These are phyloP conservation scores for Cladosporium sp. DNA, from an alignment of 2,329 filamentous ascomycete species.

Conservation along the genomic window DNA sequence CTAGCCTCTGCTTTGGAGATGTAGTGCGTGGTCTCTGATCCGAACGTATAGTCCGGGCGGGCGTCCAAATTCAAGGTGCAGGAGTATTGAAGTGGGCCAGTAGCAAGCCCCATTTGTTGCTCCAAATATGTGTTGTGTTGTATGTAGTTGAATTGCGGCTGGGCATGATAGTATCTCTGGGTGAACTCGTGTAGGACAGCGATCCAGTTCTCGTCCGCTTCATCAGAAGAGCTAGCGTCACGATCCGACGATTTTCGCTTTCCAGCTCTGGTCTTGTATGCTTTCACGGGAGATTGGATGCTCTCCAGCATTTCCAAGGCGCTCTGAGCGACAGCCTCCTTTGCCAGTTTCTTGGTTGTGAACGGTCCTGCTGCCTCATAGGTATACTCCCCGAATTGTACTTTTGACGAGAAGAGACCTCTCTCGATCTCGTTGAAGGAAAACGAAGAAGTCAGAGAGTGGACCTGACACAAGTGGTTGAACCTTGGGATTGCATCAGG, in stretches of 20 bases:
- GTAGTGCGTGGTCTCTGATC: slow-evolving; percentile 31
- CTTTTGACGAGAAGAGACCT: slow-evolving; percentile 11
- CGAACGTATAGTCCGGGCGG: slow-evolving; percentile 31
- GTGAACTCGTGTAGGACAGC: slow-evolving; percentile 35
- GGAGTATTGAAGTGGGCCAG: slow-evolving; percentile 12
- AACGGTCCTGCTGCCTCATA: slow-evolving; percentile 26
- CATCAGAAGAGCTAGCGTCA: slow-evolving; percentile 12
- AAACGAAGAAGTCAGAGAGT: slow-evolving; percentile 20
- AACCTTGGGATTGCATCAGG: slow-evolving; percentile 10
- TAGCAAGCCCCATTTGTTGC: slow-evolving; percentile 27
- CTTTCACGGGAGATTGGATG: slow-evolving; percentile 25
- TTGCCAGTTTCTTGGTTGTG: slow-evolving; percentile 40
- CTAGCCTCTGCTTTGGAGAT: slow-evolving; percentile 40
- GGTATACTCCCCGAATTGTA: slow-evolving; percentile 24
- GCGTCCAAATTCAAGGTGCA: slow-evolving; percentile 19
- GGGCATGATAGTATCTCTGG: slow-evolving; percentile 14
- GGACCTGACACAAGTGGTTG: slow-evolving; percentile 19
- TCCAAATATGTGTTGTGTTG: slow-evolving; percentile 29
- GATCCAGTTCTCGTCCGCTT: slow-evolving; percentile 31
- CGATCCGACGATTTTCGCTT: slow-evolving; percentile 18
- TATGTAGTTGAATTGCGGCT: slow-evolving; percentile 37
- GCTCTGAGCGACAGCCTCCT: slow-evolving; percentile 36
- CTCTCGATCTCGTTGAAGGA: slow-evolving; percentile 3
- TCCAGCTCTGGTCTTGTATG: neutral
- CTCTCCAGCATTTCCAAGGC: slow-evolving; percentile 29